Base-by-base conservation (phyloP, 352 stramenopile species). In the Globisporangium megalacanthum region DNA sequence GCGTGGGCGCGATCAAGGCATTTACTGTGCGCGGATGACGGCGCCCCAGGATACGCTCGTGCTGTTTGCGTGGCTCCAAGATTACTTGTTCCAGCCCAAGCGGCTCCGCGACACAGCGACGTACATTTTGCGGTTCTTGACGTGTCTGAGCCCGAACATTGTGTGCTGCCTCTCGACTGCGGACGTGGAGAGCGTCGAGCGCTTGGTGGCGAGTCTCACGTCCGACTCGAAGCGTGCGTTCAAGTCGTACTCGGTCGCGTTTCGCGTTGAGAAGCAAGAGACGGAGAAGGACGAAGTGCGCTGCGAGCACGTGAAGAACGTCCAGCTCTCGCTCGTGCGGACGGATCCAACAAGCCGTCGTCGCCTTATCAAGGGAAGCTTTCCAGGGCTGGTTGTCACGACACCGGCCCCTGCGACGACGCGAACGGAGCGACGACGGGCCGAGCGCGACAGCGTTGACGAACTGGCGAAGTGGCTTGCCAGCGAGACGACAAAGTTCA, bases 61-160 rank as follows among this genome's bases (percentile, higher is more conserved):
- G 4, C 13, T 90, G 22, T 92, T 90, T 61, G 57, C 69, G 6
- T 92, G 79, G 77, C 59, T 92, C 1, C 46, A 72, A 45, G 69
- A 86, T 31, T 25, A 48, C 7, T 51, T 75, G 22, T 88, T 89
- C 49, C 50, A 54, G 0, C 69, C 73, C 4, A 49, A 55, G 33
- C 54, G 60, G 45, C 54, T 89, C 29, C 75, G 79, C 1, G 77
- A 84, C 48, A 83, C 73, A 22, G 72, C 78, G 22, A 84, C 83
- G 52, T 90, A 88, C 29, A 61, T 88, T 42, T 61, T 92, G 15
- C 83, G 83, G 2, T 83, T 88, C 45, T 22, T 62, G 7, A 62
- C 56, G 49, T 56, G 17, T 14, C 42, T 62, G 36, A 56, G 56
- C 25, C 39, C 48, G 0, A 25, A 56, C n/a, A 44, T 62, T 29